A percentile compares a stretch with the other conserved stretches of the same genome.
These are phyloP conservation scores for Plectosphaerella sp. DNA, from an alignment of 2,329 filamentous ascomycete species.

Conservation along the genomic window DNA sequence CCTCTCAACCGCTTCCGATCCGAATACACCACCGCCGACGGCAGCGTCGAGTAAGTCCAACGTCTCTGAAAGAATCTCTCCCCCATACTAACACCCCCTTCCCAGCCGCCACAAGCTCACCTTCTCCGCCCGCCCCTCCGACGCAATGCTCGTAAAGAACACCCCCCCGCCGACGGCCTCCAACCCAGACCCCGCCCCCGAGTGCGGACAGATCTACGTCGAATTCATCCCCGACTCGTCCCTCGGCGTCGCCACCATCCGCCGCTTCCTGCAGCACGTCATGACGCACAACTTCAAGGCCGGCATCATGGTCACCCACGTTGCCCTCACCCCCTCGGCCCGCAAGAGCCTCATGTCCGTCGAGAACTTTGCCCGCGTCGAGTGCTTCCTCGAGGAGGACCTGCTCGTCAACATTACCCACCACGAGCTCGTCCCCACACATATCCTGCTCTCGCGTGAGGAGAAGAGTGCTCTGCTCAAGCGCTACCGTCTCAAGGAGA, in stretches of 20 bases:
- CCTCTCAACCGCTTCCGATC: conserved; percentile 74
- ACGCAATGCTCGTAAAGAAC: conserved; percentile 80
- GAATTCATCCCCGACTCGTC: conserved; percentile 80
- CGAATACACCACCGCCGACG: conserved; percentile 68
- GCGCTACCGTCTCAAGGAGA: conserved; percentile 94
- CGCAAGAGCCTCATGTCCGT: conserved; percentile 81
- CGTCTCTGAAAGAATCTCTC: conserved; percentile 2
- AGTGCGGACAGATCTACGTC: conserved; percentile 86
- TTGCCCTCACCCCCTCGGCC: conserved; percentile 78
- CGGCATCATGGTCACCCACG: conserved; percentile 84
- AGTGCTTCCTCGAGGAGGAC: conserved; percentile 95
- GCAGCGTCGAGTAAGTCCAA: conserved; percentile 65
- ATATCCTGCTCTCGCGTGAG: conserved; percentile 82
- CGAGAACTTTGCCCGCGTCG: conserved; percentile 72
- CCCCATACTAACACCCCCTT: background rate
- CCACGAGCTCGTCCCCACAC: conserved; percentile 93
- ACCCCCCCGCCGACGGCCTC: conserved; percentile 64
- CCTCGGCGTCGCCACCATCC: conserved; percentile 89
- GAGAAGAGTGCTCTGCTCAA: conserved; percentile 84
- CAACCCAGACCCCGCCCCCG: conserved; percentile 65
- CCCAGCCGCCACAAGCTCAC: conserved; percentile 75
- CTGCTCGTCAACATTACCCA: conserved; percentile 96
- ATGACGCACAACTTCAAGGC: conserved; percentile 77
- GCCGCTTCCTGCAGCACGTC: conserved; percentile 80
- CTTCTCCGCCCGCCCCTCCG: conserved; percentile 82